phyloP scores from a whole-genome alignment of 257 asterid genomes.

The Solanum chmielewskii region DNA sequence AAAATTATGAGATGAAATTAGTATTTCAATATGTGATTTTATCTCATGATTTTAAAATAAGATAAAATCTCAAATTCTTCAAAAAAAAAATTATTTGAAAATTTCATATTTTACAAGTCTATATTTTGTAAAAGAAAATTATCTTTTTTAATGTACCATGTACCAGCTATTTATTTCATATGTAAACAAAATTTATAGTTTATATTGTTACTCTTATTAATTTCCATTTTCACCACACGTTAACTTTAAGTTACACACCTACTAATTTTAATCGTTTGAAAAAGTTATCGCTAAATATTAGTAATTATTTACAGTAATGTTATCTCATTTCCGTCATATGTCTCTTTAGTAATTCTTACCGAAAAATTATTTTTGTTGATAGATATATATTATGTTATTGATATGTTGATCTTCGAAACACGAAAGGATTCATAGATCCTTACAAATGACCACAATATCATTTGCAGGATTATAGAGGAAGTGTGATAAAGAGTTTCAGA shows the following conservation, averaged over 20 bases:
- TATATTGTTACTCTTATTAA: too few species aligned
- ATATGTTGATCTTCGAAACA: background rate
- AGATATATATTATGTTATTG: background rate
- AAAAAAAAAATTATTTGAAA: too few species aligned
- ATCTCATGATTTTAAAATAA: background rate
- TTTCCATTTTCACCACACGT: background rate
- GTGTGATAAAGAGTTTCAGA: background rate
- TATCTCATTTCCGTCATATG: background rate
- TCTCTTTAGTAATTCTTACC: background rate
- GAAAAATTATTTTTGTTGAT: too few species aligned
- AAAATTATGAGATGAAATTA: background rate
- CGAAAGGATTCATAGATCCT: background rate
- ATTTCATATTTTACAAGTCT: background rate
- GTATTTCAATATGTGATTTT: background rate
- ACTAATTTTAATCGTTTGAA: too few species aligned
- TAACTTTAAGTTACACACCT: too few species aligned
- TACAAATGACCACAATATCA: background rate
- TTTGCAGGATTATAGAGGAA: background rate
- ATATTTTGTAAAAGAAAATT: background rate
- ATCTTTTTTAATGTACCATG: background rate
- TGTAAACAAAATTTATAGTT: background rate
- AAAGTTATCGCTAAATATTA: too few species aligned
- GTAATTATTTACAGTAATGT: background rate
- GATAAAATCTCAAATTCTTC: background rate
- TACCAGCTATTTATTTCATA: background rate